Evolutionary conservation across 2,329 filamentous ascomycete species (phyloP), one percentile per base, ranked within the genome.

Genomic region (Paecilomyces fulvus): DNA sequence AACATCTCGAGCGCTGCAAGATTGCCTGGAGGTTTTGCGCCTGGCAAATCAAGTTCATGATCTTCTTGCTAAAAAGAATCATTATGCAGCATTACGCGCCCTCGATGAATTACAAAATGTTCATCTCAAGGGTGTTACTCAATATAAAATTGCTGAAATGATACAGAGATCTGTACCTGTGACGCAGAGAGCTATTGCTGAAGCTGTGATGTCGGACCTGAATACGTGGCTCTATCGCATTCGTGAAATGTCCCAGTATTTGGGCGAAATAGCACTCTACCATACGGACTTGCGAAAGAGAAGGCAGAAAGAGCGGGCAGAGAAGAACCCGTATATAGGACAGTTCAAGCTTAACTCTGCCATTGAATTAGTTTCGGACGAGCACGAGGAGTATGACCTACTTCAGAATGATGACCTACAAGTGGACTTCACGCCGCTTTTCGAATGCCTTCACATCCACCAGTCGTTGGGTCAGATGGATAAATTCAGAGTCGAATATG

Each of bases 151-250:
- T 61, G 94, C 94, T 30, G 90, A 95, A 68, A 84, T 96, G 77
- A 97, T 99, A 61, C 92, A 96, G 71, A 91, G 90, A 64, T 97
- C 92, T 0, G 92, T 97, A 30, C 94, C 94, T 1, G 86, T 89
- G 3, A 96, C 91, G 1, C 91, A 96, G 67, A 91, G 90, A 66
- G 85, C 90, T 53, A 96, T 99, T 56, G 92, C 92, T 3, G 92
- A 97, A 73, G 91, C 92, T 12, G 94, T 99, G 63, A 97, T 97
- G 90, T 88, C 84, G 1, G 94, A 99, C 73, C 76, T 99, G 55
- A 97, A 97, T 68, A 96, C 91, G 0, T 99, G 94, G 94, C 79
- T 99, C 9, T 99, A 88, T 67, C 86, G 90, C 21, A 95, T 99
- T 60, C 86, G 94, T 65, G 94, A 99, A 72, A 95, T 91, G 17